phyloP scores from a whole-genome alignment of 225 moss, liverwort and hornwort species.

The Physcomitrellopsis africana region DNA sequence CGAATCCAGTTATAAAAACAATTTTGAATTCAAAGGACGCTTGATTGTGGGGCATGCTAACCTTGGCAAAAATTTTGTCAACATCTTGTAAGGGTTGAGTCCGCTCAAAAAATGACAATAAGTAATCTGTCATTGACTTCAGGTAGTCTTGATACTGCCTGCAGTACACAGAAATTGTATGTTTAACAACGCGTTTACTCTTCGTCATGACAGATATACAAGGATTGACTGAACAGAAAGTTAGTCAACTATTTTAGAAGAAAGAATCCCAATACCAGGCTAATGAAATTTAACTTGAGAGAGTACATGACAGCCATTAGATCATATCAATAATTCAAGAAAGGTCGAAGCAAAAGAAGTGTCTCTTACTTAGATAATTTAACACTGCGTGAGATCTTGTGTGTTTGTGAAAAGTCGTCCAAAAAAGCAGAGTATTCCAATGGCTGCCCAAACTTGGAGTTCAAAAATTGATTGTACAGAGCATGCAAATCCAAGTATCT shows the following conservation, averaged over 20 bases:
- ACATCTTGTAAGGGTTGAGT: slow-evolving; percentile 75
- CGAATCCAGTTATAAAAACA: not conserved
- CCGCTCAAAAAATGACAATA: slow-evolving; percentile 70
- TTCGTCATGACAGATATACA: not conserved
- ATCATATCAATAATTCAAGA: slow-evolving; percentile 16
- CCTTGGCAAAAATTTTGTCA: slow-evolving; percentile 64
- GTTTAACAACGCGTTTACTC: not conserved
- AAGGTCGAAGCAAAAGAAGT: not conserved
- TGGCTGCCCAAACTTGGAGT: slow-evolving; percentile 70
- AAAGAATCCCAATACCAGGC: not conserved
- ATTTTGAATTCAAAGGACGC: not conserved
- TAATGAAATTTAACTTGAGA: not conserved
- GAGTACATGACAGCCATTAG: slow-evolving; percentile 3
- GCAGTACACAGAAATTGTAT: slow-evolving; percentile 20
- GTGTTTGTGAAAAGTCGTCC: slow-evolving; percentile 64
- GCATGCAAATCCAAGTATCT: slow-evolving; percentile 72
- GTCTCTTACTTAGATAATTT: slow-evolving; percentile 59
- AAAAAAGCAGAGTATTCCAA: slow-evolving; percentile 70
- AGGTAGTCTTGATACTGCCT: slow-evolving; percentile 69
- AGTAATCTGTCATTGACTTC: slow-evolving; percentile 50
- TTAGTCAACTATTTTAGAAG: not conserved
- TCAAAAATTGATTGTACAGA: slow-evolving; percentile 64
- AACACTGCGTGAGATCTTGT: slow-evolving; percentile 48
- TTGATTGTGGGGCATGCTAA: slow-evolving; percentile 13
- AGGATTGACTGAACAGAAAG: not conserved